A percentile compares a stretch with the other conserved stretches of the same genome.
phyloP scores from a whole-genome alignment of 176 grass and related monocot species.

The Musa schizocarpa region DNA sequence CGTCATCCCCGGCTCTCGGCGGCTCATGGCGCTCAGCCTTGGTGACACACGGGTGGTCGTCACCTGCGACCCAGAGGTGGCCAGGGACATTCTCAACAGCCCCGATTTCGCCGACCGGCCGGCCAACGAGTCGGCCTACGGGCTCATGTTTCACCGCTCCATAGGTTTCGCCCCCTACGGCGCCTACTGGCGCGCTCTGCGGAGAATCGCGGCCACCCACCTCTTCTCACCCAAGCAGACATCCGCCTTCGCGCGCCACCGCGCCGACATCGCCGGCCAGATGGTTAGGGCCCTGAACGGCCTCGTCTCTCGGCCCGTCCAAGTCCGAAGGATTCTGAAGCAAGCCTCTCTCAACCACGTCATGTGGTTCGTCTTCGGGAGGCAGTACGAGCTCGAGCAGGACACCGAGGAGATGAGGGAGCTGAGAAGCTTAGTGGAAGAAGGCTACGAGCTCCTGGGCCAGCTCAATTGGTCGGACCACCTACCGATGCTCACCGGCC shows the following conservation, averaged over 20 bases:
- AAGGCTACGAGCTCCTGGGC: slow-evolving; percentile 58
- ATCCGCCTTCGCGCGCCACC: slow-evolving; percentile 46
- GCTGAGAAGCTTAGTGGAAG: slow-evolving; percentile 58
- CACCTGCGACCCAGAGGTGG: slow-evolving; percentile 61
- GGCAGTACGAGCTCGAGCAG: slow-evolving; percentile 28
- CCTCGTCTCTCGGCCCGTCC: slow-evolving; percentile 2
- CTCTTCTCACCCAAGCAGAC: slow-evolving; percentile 57
- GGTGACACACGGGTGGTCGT: slow-evolving; percentile 63
- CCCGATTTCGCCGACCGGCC: slow-evolving; percentile 56
- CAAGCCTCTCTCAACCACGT: slow-evolving; percentile 61
- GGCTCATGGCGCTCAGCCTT: slow-evolving; percentile 78
- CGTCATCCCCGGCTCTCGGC: slow-evolving; percentile 30
- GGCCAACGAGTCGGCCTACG: slow-evolving; percentile 63
- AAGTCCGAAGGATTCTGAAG: slow-evolving; percentile 49
- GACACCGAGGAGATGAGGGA: slow-evolving; percentile 35
- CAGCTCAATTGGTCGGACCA: slow-evolving; percentile 78
- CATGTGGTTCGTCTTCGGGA: slow-evolving; percentile 71
- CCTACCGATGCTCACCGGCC: slow-evolving; percentile 32
- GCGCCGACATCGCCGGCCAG: slow-evolving; percentile 30
- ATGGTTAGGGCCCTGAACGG: slow-evolving; percentile 29
- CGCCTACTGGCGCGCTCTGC: slow-evolving; percentile 64
- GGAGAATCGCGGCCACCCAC: slow-evolving; percentile 40
- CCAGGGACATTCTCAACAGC: slow-evolving; percentile 60
- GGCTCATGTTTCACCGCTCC: slow-evolving; percentile 87
- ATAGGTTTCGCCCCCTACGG: slow-evolving; percentile 87